Percentiles rank a stretch among this genome's conserved stretches.
These are phyloP conservation scores for Cercospora canescens DNA, from an alignment of 2,329 filamentous ascomycete species.

Conservation along the genomic window DNA sequence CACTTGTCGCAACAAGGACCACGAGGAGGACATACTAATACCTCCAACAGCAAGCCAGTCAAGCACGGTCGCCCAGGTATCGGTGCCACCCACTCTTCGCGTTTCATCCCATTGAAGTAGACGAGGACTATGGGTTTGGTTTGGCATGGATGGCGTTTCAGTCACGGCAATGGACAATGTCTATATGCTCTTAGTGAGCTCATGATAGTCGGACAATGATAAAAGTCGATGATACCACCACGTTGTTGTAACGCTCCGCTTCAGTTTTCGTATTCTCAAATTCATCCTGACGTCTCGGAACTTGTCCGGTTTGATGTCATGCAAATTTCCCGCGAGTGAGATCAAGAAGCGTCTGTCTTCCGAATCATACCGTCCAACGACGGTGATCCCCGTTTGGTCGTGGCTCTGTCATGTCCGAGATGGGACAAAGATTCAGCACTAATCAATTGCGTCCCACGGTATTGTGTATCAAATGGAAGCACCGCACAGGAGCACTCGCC, in stretches of 20 bases:
- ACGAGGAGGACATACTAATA: constrained; percentile 49
- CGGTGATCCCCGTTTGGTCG: neutral
- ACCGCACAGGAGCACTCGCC: neutral
- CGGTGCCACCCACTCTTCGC: constrained; percentile 99
- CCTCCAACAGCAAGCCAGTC: constrained; percentile 81
- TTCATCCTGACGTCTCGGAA: no score
- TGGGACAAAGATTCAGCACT: neutral
- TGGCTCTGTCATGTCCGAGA: neutral
- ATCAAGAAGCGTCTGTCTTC: neutral
- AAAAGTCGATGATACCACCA: constrained; percentile 1
- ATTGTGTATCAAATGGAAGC: neutral
- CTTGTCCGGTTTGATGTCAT: no score
- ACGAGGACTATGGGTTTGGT: neutral
- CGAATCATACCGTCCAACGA: neutral
- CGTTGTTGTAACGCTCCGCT: neutral
- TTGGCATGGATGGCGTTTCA: neutral
- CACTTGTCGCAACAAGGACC: neutral
- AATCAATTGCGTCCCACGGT: neutral
- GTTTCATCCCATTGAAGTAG: constrained; percentile 99
- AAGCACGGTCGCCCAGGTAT: constrained; percentile 99
- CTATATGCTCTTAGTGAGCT: neutral
- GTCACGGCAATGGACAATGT: neutral
- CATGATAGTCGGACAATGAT: constrained; percentile 5
- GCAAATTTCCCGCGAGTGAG: neutral
- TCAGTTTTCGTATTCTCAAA: neutral